Evolutionary conservation across 495 filamentous ascomycete genomes (phyloP).

Genomic region (Parachaetomium inaequale): DNA sequence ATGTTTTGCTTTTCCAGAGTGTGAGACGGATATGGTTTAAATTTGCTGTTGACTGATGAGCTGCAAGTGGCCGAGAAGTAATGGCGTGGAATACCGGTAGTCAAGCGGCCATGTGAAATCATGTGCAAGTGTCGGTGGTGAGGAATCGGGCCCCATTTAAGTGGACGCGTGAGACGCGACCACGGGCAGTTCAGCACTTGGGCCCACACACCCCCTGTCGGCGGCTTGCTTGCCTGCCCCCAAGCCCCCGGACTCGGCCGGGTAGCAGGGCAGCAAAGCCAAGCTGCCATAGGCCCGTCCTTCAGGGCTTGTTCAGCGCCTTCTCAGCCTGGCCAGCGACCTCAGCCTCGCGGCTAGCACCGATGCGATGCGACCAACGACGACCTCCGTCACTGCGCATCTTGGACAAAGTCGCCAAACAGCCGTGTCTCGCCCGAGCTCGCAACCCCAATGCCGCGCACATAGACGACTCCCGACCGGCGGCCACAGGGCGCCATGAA

Average conservation of each 20-base stretch:
- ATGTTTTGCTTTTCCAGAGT: background rate
- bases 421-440: background rate
- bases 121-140: background rate
- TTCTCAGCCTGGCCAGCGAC: too few relatives aligned
- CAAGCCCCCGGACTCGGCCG: background rate
- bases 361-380: background rate
- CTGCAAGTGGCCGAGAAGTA: background rate
- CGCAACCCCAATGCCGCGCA: slow-evolving; percentile 21
- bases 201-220: background rate
- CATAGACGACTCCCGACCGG: slow-evolving; percentile 22
- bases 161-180: slow-evolving; percentile 15
- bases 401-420: background rate
- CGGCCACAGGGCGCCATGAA: slow-evolving; percentile 33
- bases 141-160: background rate
- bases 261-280: slow-evolving; percentile 2
- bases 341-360: slow-evolving; percentile 14
- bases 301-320: background rate
- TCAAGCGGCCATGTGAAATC: background rate
- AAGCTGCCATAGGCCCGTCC: background rate
- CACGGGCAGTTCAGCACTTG: background rate
- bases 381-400: background rate
- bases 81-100: background rate
- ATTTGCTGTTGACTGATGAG: background rate
- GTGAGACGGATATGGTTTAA: background rate
- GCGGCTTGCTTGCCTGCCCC: background rate